phyloP scores from a whole-genome alignment of 148 eudicot genomes.

The Rhododendron kiyosumense region DNA sequence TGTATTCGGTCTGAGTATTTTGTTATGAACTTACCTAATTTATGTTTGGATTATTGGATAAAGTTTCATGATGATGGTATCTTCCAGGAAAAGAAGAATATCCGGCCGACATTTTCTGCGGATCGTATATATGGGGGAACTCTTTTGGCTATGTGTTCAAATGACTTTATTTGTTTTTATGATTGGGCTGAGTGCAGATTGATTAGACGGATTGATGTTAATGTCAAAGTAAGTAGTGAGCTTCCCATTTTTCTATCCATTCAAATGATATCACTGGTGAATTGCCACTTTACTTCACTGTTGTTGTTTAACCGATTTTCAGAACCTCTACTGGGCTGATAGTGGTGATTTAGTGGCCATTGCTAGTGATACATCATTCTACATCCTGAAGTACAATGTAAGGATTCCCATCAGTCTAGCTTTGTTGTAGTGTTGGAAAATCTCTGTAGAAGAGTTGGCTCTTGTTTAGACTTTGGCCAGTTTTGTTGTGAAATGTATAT shows the following conservation, averaged over 20 bases:
- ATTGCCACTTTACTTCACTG: slow-evolving; percentile 1
- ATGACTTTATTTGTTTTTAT: slow-evolving; percentile 93
- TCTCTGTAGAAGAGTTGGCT: not conserved
- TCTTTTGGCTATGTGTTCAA: slow-evolving; percentile 89
- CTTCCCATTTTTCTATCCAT: not conserved
- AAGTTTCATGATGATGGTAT: slow-evolving; percentile 11
- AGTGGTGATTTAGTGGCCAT: slow-evolving; percentile 98
- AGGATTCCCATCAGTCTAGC: slow-evolving; percentile 23
- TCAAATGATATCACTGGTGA: not conserved
- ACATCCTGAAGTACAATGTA: slow-evolving; percentile 90
- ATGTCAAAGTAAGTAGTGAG: slow-evolving; percentile 65
- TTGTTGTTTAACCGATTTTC: slow-evolving; percentile 13
- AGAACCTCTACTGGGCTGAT: slow-evolving; percentile 99
- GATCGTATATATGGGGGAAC: slow-evolving; percentile 88
- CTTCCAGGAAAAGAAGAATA: slow-evolving; percentile 89
- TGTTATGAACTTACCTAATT: not conserved
- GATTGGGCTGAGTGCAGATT: slow-evolving; percentile 98
- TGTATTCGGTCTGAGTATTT: not conserved
- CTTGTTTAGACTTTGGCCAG: not conserved
- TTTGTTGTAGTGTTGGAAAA: not conserved
- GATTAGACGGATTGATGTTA: slow-evolving; percentile 88
- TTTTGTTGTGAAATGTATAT: not conserved
- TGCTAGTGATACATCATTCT: slow-evolving; percentile 93
- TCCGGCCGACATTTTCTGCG: slow-evolving; percentile 91
- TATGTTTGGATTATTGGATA: slow-evolving; percentile 7